Percentiles rank a stretch among this genome's conserved stretches.
Evolutionary conservation across 768 basidiomycete species (phyloP).

Genomic region (Suillus subalutaceus): DNA sequence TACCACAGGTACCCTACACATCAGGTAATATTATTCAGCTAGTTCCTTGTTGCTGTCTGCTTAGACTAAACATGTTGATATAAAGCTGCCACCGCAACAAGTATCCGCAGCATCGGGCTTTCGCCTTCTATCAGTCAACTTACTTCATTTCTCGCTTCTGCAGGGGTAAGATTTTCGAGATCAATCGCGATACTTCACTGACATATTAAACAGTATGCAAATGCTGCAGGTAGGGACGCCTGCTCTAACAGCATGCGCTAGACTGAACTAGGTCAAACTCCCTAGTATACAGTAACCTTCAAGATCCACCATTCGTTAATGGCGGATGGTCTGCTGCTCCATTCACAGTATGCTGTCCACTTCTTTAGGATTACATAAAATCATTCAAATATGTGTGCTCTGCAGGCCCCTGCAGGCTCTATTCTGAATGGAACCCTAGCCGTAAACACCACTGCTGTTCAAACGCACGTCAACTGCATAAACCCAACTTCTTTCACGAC

Average conservation of each 20-base stretch:
- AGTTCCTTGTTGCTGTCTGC: slow-evolving; percentile 43
- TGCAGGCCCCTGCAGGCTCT: slow-evolving; percentile 44
- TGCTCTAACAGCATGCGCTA: background rate
- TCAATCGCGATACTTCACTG: slow-evolving; percentile 5
- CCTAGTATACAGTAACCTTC: slow-evolving; percentile 40
- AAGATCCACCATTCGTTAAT: slow-evolving; percentile 61
- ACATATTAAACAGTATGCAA: slow-evolving; percentile 37
- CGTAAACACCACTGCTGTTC: slow-evolving; percentile 53
- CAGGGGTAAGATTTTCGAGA: slow-evolving; percentile 45
- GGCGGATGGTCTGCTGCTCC: slow-evolving; percentile 55
- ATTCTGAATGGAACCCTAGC: slow-evolving; percentile 56
- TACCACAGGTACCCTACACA: slow-evolving; percentile 23
- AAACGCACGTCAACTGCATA: slow-evolving; percentile 50
- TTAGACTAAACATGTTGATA: slow-evolving; percentile 22
- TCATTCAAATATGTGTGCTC: background rate
- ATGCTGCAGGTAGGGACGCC: slow-evolving; percentile 28
- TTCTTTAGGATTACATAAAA: no score
- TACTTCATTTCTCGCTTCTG: slow-evolving; percentile 59
- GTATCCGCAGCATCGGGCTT: slow-evolving; percentile 47
- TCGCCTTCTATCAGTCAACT: slow-evolving; percentile 46
- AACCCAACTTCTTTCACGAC: slow-evolving; percentile 37
- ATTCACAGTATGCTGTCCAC: slow-evolving; percentile 44
- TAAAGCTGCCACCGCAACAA: slow-evolving; percentile 43
- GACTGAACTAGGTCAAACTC: slow-evolving; percentile 4
- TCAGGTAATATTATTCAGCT: slow-evolving; percentile 31